Conservation (phyloP, 73 alveolate species). For the Durusdinium trenchii region DNA sequence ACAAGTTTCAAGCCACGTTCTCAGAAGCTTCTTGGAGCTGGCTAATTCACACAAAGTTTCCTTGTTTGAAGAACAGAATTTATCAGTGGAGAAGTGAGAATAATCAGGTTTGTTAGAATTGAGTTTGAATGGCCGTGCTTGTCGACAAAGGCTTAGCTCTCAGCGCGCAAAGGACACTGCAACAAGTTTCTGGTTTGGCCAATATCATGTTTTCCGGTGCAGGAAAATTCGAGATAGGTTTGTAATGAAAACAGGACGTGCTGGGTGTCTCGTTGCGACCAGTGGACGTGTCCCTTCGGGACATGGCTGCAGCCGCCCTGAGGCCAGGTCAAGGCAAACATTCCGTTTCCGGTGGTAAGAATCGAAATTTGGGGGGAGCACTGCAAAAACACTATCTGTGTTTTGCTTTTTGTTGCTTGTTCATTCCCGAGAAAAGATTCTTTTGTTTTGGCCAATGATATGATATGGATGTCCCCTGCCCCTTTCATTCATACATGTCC, state of each 20-base stretch:
- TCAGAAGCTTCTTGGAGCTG: neutral
- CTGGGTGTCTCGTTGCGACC: constrained; percentile 80
- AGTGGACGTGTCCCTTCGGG: constrained; percentile 50
- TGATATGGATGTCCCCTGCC: no score
- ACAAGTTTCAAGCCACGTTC: neutral
- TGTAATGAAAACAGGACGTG: constrained; percentile 49
- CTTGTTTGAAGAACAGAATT: no score
- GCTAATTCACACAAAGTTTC: neutral
- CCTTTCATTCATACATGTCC: no score
- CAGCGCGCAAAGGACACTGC: no score
- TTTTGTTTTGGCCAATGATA: no score
- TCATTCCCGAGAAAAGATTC: no score
- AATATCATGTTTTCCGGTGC: neutral
- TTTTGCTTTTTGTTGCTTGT: no score
- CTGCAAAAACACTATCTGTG: no score
- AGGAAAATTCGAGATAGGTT: neutral
- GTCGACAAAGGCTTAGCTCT: no score
- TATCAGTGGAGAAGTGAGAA: no score
- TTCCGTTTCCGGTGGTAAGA: neutral
- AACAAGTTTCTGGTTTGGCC: neutral
- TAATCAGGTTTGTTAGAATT: no score
- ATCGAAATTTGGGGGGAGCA: neutral
- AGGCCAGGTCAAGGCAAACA: neutral
- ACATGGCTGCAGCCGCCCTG: constrained; percentile 72
- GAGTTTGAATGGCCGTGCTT: no score